Evolutionary conservation across 495 filamentous ascomycete genomes (phyloP).

Genomic region (Tuber umbilicatum): DNA sequence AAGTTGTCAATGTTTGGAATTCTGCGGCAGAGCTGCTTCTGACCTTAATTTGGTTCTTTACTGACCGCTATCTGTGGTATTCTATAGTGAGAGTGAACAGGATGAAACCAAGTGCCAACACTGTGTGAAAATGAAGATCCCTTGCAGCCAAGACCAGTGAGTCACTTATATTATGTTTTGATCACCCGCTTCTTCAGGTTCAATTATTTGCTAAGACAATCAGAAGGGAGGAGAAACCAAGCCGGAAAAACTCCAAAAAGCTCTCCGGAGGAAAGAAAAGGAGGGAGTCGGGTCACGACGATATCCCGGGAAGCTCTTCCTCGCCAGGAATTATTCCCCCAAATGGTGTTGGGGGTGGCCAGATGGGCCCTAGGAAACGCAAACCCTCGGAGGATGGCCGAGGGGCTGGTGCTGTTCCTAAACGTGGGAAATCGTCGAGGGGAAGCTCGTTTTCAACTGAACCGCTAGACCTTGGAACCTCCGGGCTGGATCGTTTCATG

Average conservation of each 20-base stretch:
- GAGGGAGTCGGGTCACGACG: constrained; percentile 32
- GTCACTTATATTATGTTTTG: constrained; percentile 10
- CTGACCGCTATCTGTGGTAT: constrained; percentile 26
- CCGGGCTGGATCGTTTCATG: constrained; percentile 16
- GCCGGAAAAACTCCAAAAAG: constrained; percentile 34
- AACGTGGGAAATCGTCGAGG: constrained; percentile 37
- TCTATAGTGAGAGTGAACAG: constrained; percentile 24
- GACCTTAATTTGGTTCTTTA: constrained; percentile 8
- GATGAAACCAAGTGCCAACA: constrained; percentile 40
- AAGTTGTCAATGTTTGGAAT: constrained; percentile 25
- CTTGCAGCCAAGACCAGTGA: constrained; percentile 39
- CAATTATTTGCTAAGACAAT: constrained; percentile 9
- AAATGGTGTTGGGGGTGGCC: constrained; percentile 11
- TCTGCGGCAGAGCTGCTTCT: not conserved
- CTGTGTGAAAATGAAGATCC: constrained; percentile 38
- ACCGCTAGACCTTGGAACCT: constrained; percentile 18
- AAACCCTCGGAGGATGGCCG: constrained; percentile 34
- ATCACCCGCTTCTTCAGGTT: constrained; percentile 14
- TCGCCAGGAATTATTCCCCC: constrained; percentile 25
- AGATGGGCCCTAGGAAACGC: constrained; percentile 29
- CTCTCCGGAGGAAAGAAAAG: constrained; percentile 37
- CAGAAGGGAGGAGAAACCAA: constrained; percentile 35
- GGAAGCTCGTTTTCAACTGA: constrained; percentile 34
- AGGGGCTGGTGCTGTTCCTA: constrained; percentile 15
- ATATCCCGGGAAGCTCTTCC: constrained; percentile 24